Conservation (phyloP, 2,329 filamentous ascomycete genomes). For the Xylariomycetidae sp. region DNA sequence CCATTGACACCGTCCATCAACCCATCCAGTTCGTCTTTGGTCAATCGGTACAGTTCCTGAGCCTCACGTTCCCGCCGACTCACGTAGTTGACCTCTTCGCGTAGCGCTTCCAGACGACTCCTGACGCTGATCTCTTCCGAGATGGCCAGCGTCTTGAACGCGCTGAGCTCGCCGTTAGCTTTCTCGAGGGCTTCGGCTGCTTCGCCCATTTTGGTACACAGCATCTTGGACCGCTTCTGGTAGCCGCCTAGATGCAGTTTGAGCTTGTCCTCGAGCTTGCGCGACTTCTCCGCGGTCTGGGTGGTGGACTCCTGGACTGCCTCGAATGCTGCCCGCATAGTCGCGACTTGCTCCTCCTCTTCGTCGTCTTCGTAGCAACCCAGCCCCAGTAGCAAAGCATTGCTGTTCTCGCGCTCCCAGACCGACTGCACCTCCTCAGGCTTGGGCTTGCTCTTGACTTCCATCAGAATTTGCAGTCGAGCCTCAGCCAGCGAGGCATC, state of each 20-base stretch:
- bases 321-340: conserved; percentile 70
- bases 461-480: conserved; percentile 69
- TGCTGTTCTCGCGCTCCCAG: conserved; percentile 50
- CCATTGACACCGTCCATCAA: conserved; percentile 40
- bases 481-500: conserved; percentile 72
- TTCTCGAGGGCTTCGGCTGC: conserved; percentile 71
- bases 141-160: conserved; percentile 70
- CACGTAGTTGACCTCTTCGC: conserved; percentile 80
- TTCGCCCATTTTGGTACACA: conserved; percentile 74
- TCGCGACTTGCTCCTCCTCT: conserved; percentile 59
- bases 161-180: conserved; percentile 65
- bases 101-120: conserved; percentile 66
- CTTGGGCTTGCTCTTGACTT: conserved; percentile 50
- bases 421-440: conserved; percentile 47
- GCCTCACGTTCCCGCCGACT: conserved; percentile 81
- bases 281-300: conserved; percentile 70
- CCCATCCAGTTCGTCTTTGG: conserved; percentile 71
- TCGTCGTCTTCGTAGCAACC: conserved; percentile 76
- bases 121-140: conserved; percentile 74
- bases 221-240: conserved; percentile 74
- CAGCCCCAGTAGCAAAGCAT: conserved; percentile 68
- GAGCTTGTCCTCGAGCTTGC: conserved; percentile 93
- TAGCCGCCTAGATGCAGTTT: conserved; percentile 83
- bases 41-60: conserved; percentile 75
- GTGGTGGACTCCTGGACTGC: conserved; percentile 73